Evolutionary conservation across 257 asterid species (phyloP), one percentile per base, ranked within the genome.

Genomic region (Solanum sejunctum): DNA sequence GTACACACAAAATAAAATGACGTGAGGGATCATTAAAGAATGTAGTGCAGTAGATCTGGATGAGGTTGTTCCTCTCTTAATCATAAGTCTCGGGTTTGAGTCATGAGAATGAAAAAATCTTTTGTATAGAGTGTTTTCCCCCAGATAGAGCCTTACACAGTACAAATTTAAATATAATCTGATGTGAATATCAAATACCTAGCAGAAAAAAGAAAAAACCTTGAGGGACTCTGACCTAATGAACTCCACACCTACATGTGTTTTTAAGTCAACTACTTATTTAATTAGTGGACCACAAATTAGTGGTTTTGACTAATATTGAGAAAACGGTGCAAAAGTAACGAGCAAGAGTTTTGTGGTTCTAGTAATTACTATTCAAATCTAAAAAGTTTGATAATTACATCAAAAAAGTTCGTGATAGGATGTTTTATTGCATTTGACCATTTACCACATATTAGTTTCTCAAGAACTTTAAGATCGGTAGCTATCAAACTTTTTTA

Each of bases 91-190:
- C 36, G 3, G 3, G 0, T 32, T 32, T 32, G 3, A 32, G 3
- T 1, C 36, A 0, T 32, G 0, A 32, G 36, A 32, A 32, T 32
- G 3, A 32, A 32, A 32, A n/a, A 58, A 73, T 32, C 3, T 32
- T 32, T 32, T 32, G 3, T 32, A 32, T 3, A 0, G 3, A 32
- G 36, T 32, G 36, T 3, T 32, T 32, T 3, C 0, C 3, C 0
- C 0, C 36, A 3, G 0, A 32, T 32, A 1, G 3, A 2, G 3
- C 3, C 3, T 0, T 32, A 32, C 36, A 32, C 36, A 1, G 0
- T 0, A 32, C 36, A 3, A 32, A 32, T 32, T 32, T 1, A 3
- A 32, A 32, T 32, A 32, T 32, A 32, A 0, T 32, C 36, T 32
- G 3, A 32, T 32, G 0, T 32, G 3, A 0, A 3, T 32, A 32